Percentiles rank a stretch among this genome's conserved stretches.
Evolutionary conservation across 2,329 filamentous ascomycete genomes (phyloP).

Genomic region (Calycina herbarum): DNA sequence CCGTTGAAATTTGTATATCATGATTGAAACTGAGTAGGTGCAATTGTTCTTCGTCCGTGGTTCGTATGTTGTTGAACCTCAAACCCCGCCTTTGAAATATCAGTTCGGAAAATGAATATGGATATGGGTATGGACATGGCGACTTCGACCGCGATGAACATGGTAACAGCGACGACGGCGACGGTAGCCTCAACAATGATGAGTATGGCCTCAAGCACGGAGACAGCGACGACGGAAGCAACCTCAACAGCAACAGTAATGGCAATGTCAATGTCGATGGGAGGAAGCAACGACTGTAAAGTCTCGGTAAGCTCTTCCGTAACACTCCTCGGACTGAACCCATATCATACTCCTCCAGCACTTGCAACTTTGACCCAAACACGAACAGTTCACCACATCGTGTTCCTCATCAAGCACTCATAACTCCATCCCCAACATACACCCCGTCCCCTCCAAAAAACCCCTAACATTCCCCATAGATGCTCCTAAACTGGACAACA

Average conservation of each 20-base stretch:
- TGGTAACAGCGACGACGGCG: not conserved
- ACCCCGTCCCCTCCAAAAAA: no score
- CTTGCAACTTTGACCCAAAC: not conserved
- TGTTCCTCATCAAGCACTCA: no score
- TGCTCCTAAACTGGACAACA: constrained; percentile 32
- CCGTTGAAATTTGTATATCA: not conserved
- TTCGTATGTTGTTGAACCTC: no score
- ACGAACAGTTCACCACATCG: not conserved
- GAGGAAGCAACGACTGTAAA: constrained; percentile 22
- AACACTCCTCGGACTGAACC: not conserved
- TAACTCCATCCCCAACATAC: no score
- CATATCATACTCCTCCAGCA: not conserved
- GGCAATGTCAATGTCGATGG: constrained; percentile 22
- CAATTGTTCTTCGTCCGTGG: no score
- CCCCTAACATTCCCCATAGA: constrained; percentile 16
- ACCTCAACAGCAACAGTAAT: constrained; percentile 3
- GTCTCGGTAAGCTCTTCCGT: constrained; percentile 23
- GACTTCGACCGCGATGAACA: not conserved
- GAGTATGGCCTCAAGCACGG: not conserved
- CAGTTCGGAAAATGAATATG: not conserved
- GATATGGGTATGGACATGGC: not conserved
- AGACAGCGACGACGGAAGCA: constrained; percentile 5
- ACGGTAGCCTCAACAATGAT: constrained; percentile 6
- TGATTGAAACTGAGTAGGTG: not conserved
- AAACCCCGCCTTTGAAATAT: no score